Evolutionary conservation across 2,329 filamentous ascomycete species (phyloP), one percentile per base, ranked within the genome.

Genomic region (Ceratocystis variospora): DNA sequence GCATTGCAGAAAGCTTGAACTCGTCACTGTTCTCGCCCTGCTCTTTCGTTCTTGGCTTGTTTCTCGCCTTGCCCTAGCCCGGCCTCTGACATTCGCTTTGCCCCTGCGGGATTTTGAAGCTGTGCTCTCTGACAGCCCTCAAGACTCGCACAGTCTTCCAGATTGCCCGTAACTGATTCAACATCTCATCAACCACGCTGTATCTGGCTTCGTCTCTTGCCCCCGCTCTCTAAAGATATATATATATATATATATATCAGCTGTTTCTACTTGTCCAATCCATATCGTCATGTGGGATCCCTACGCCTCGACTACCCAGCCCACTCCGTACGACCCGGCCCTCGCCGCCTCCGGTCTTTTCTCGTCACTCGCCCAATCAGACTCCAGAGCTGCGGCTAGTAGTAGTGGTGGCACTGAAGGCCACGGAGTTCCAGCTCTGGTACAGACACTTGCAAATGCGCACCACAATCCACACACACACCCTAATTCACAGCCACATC

Each of bases 201-300:
- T 46, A 19, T 8, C 28, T 31, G 5, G 19, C 44, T 15, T 48
- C 25, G 2, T 25, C 17, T 17, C 12, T 4, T 22, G 5, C 28
- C 59, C 28, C 59, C 17, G 8, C 17, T n/a, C 6, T 12, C 22
- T 53, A 41, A 12, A 41, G 37, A 41, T 41, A 41, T 12, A 41
- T 10, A 41, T 15, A 41, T 41, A 41, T 41, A 41, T 12, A 41
- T 10, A 41, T 15, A 41, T 41, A 41, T 41, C 37, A 12, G 37
- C 37, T 41, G 37, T 41, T 12, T 41, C 37, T 12, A 15, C 31
- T 25, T 41, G 33, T 44, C 15, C 41, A 7, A 5, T 33, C 41
- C 25, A 37, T 28, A 22, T 48, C 61, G 61, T 31, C 41, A 68
- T 68, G 67, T 68, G 67, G 67, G 67, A 68, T 46, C 67, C 67